Evolutionary conservation across 2,329 filamentous ascomycete species (phyloP).

Genomic region (Leptographium procerum): DNA sequence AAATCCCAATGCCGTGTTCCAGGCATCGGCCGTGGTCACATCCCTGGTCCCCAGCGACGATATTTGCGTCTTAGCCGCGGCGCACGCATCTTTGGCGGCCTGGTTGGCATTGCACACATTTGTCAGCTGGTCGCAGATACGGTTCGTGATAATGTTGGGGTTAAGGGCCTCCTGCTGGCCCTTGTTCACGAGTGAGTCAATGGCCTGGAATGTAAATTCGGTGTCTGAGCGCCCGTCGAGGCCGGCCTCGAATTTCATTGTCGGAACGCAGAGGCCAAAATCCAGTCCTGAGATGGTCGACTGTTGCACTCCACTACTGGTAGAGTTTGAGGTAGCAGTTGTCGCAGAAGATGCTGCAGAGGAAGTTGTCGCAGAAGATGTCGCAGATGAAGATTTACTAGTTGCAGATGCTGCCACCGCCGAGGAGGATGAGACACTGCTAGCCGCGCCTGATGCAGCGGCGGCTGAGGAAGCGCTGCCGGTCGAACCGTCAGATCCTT

Average conservation of each 20-base stretch:
- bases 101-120: slow-evolving; percentile 55
- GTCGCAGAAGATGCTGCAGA: neutral
- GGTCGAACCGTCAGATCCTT: slow-evolving; percentile 20
- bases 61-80: slow-evolving; percentile 34
- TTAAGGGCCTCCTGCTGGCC: slow-evolving; percentile 58
- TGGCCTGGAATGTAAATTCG: slow-evolving; percentile 59
- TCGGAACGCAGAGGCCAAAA: slow-evolving; percentile 43
- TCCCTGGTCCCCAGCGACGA: slow-evolving; percentile 22
- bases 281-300: slow-evolving; percentile 21
- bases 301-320: slow-evolving; percentile 8
- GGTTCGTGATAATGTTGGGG: slow-evolving; percentile 64
- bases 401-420: slow-evolving; percentile 4
- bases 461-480: slow-evolving; percentile 23
- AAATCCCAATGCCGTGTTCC: slow-evolving; percentile 30
- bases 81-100: slow-evolving; percentile 43
- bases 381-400: neutral
- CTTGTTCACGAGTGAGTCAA: slow-evolving; percentile 47
- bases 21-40: slow-evolving; percentile 25
- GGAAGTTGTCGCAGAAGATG: neutral
- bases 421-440: slow-evolving; percentile 7
- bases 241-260: slow-evolving; percentile 50
- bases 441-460: slow-evolving; percentile 16
- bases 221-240: slow-evolving; percentile 41
- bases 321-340: neutral
- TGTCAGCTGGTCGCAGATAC: slow-evolving; percentile 56